A percentile compares a stretch with the other conserved stretches of the same genome.
phyloP scores from a whole-genome alignment of 305 asterid genomes.

The Rubia balearica region DNA sequence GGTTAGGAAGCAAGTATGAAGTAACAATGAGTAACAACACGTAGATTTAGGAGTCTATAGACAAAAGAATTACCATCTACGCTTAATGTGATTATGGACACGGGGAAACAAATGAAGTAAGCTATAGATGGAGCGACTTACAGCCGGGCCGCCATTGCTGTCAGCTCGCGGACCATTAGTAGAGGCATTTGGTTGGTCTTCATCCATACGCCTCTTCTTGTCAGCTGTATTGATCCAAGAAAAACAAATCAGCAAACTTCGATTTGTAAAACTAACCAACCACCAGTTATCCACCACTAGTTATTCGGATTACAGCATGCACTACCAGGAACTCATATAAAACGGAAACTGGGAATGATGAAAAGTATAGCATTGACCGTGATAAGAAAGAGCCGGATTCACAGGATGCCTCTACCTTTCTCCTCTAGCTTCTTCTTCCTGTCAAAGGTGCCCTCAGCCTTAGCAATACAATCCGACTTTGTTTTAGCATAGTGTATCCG shows the following conservation, averaged over 20 bases:
- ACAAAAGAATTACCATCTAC: not conserved
- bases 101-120: conserved; percentile 1
- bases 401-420: conserved; percentile 48
- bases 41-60: not conserved
- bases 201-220: conserved; percentile 54
- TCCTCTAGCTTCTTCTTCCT: conserved; percentile 96
- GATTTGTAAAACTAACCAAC: not conserved
- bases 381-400: conserved; percentile 6
- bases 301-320: not conserved
- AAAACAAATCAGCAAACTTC: not conserved
- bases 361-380: not conserved
- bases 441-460: conserved; percentile 97
- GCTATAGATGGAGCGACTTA: conserved; percentile 39
- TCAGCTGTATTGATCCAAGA: conserved; percentile 42
- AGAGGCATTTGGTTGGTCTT: conserved; percentile 48
- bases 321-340: not conserved
- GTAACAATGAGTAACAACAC: not conserved
- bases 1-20: not conserved
- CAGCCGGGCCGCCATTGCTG: conserved; percentile 71
- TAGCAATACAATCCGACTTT: conserved; percentile 90
- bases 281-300: not conserved
- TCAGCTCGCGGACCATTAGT: conserved; percentile 68
- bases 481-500: conserved; percentile 88
- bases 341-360: not conserved
- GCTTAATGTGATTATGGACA: not conserved